Evolutionary conservation across 1,284 basidiomycete genomes (phyloP).

Genomic region (Bjerkandera adusta): DNA sequence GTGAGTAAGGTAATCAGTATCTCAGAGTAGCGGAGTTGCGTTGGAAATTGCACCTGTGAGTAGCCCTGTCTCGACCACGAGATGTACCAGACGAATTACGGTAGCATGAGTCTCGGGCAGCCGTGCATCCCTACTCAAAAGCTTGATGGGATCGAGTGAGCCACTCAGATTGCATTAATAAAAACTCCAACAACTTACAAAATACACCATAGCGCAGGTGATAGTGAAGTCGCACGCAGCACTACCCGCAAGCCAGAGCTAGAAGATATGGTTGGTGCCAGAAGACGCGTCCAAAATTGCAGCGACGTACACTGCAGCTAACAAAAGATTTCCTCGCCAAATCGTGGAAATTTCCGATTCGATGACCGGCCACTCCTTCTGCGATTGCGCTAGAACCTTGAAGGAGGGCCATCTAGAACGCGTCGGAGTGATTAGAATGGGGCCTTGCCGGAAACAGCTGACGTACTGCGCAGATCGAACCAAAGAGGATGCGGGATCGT

Average conservation of each 20-base stretch:
- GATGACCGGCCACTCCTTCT: too few relatives aligned
- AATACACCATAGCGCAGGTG: not conserved
- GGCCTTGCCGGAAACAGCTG: too few relatives aligned
- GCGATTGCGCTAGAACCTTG: too few relatives aligned
- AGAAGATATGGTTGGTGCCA: too few relatives aligned
- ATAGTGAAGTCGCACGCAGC: constrained; percentile 1
- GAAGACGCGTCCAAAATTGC: too few relatives aligned
- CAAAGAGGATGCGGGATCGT: not conserved
- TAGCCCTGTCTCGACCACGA: constrained; percentile 2
- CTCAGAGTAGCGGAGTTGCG: too few relatives aligned
- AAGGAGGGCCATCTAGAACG: too few relatives aligned
- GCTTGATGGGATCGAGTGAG: not conserved
- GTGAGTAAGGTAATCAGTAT: not conserved
- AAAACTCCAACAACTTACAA: too few relatives aligned
- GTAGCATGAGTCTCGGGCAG: not conserved
- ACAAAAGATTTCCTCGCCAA: too few relatives aligned
- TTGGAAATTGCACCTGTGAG: not conserved
- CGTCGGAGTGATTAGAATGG: too few relatives aligned
- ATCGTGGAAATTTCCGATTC: too few relatives aligned
- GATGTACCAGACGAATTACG: not conserved
- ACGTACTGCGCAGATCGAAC: not conserved
- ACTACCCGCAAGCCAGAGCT: constrained; percentile 6
- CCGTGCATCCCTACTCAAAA: not conserved
- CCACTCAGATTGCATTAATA: not conserved
- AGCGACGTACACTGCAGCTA: too few relatives aligned